These are phyloP conservation scores for Lactuca sativa DNA, from an alignment of 129 eudicot species.

Conservation along the genomic window DNA sequence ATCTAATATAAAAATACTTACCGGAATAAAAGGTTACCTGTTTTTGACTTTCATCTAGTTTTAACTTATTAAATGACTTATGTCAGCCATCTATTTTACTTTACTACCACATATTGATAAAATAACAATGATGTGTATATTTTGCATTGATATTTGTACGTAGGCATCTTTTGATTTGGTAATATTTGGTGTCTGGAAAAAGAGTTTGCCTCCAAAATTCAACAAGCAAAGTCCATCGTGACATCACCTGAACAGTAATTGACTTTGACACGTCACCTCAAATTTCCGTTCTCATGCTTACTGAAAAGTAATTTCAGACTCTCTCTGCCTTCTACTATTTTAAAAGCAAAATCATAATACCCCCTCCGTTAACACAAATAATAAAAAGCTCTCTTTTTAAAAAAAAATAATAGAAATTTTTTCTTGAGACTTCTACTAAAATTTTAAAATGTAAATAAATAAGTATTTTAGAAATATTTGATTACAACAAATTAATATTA, in stretches of 20 bases:
- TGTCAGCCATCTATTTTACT: too few species aligned
- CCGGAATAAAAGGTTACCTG: too few species aligned
- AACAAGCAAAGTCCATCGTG: constrained; percentile 7
- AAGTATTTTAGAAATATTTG: neutral
- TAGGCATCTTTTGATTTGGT: neutral
- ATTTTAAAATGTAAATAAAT: neutral
- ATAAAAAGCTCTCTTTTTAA: neutral
- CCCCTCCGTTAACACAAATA: neutral
- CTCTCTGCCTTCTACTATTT: constrained; percentile 17
- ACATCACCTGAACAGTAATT: constrained; percentile 32
- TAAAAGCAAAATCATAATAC: neutral
- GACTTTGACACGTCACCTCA: constrained; percentile 36
- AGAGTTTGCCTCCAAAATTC: neutral
- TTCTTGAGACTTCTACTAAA: neutral
- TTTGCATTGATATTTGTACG: constrained; percentile 3
- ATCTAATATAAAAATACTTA: too few species aligned
- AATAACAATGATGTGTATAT: neutral
- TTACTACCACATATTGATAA: neutral
- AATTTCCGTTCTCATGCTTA: constrained; percentile 47
- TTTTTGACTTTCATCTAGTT: too few species aligned
- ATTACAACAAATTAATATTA: too few species aligned
- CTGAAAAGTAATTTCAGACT: constrained; percentile 39
- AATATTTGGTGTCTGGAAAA: neutral
- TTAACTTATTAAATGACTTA: too few species aligned
- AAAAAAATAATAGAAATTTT: neutral